Evolutionary conservation across 176 grass and related monocot species (phyloP).

Genomic region (Juncus inflexus): DNA sequence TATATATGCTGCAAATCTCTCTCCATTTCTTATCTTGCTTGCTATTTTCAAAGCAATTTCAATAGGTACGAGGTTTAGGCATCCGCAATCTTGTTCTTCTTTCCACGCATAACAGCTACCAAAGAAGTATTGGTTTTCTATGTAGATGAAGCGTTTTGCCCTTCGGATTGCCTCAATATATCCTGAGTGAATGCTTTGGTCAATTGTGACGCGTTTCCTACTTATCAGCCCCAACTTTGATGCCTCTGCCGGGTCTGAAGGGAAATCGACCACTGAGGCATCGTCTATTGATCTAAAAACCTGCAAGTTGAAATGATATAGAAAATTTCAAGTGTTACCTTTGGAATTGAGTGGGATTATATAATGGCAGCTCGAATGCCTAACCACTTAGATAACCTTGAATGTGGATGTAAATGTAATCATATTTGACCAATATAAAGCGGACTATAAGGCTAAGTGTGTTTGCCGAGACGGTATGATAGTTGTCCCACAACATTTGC

Average conservation of each 20-base stretch:
- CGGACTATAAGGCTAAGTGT: too few relatives aligned
- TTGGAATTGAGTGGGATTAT: neutral
- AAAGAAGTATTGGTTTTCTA: constrained; percentile 98
- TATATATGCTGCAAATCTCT: constrained; percentile 69
- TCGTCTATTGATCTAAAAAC: constrained; percentile 89
- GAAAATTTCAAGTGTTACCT: neutral
- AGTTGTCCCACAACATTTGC: too few relatives aligned
- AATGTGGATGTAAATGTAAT: too few relatives aligned
- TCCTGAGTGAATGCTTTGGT: constrained; percentile 60
- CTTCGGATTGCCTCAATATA: constrained; percentile 82
- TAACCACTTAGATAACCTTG: too few relatives aligned
- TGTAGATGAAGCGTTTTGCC: constrained; percentile 69
- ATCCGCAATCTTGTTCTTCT: constrained; percentile 48
- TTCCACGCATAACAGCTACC: constrained; percentile 75
- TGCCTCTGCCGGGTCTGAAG: constrained; percentile 33
- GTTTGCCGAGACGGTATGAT: too few relatives aligned
- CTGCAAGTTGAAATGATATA: neutral
- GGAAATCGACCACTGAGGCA: constrained; percentile 71
- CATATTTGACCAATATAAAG: too few relatives aligned
- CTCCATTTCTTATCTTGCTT: constrained; percentile 49
- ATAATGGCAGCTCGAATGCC: too few relatives aligned
- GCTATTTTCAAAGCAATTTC: constrained; percentile 83
- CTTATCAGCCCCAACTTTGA: constrained; percentile 49
- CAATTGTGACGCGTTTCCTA: constrained; percentile 57
- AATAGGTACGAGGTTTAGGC: constrained; percentile 73